A percentile compares a stretch with the other conserved stretches of the same genome.
These are phyloP conservation scores for Fraxinus nigra DNA, from an alignment of 305 asterid species.

Conservation along the genomic window DNA sequence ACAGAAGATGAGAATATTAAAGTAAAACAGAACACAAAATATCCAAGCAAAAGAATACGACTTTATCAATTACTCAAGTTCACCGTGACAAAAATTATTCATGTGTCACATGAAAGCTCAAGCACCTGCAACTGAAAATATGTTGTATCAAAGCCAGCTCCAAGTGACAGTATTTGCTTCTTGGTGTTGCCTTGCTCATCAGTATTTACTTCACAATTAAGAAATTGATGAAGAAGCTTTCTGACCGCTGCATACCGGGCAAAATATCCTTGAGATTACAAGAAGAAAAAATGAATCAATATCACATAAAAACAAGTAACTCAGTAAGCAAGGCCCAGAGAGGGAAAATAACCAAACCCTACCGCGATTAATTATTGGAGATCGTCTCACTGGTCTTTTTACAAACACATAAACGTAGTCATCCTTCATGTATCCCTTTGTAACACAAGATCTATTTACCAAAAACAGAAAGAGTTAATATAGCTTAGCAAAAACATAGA, in stretches of 20 bases:
- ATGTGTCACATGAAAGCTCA: slow-evolving; percentile 40
- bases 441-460: slow-evolving; percentile 75
- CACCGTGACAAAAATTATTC: slow-evolving; percentile 19
- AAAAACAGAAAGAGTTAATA: not conserved
- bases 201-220: slow-evolving; percentile 43
- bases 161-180: slow-evolving; percentile 89
- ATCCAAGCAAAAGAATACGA: slow-evolving; percentile 13
- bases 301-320: slow-evolving; percentile 2
- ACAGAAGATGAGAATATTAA: not conserved
- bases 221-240: slow-evolving; percentile 81
- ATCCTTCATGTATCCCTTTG: slow-evolving; percentile 92
- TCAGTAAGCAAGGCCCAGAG: slow-evolving; percentile 9
- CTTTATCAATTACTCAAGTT: slow-evolving; percentile 15
- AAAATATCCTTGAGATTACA: slow-evolving; percentile 63
- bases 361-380: slow-evolving; percentile 94
- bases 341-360: slow-evolving; percentile 19
- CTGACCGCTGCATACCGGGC: slow-evolving; percentile 87
- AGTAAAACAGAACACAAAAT: not conserved
- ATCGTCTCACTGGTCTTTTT: slow-evolving; percentile 83
- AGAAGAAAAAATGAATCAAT: slow-evolving; percentile 13
- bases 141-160: slow-evolving; percentile 96
- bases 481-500: slow-evolving; percentile 9
- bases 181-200: slow-evolving; percentile 41
- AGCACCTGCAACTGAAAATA: slow-evolving; percentile 91
- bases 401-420: slow-evolving; percentile 85